Evolutionary conservation across 805 yeast genomes (phyloP), one percentile per base, ranked within the genome.

Genomic region (Jamesozyma rosinii): DNA sequence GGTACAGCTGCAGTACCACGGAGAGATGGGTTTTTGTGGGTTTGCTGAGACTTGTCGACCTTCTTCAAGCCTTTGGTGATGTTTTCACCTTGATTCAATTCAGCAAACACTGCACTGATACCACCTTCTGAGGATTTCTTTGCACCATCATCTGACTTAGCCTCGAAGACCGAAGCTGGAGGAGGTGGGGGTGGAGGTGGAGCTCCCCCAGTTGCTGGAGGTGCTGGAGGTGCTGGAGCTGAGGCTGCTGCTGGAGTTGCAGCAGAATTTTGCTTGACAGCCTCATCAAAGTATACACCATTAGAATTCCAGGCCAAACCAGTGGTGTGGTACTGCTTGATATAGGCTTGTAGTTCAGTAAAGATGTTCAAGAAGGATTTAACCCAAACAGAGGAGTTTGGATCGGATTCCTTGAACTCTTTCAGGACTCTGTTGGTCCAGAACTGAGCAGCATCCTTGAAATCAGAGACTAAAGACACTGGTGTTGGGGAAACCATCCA

Each of bases 181-280:
- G 95, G 86, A 3, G 95, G 95, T 2, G 95, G 95, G 1, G 97
- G 97, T 15, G 95, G 94, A 5, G 89, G 85, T n/a, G 45, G 45
- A 8, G 38, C 39, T 2, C 76, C 55, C 19, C 65, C 63, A 31
- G 37, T 33, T 10, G 34, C 66, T 11, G 68, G 56, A 5, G 67
- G 53, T 2, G 68, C 45, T 11, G 71, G 55, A 2, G 76, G 49
- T 13, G 67, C 54, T 21, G 67, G 51, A 9, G 67, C 55, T 4
- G 67, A 52, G 24, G 63, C 52, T 2, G 67, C 46, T 11, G 71
- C 56, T 2, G 76, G 49, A n/a, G 67, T 54, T 20, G 68, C 50
- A 6, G 63, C 39, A 13, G 52, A 32, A 17, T 59, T 15, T 50
- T 63, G 17, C 57, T 55, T 47, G 75, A 55, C 4, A 20, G 47